These are phyloP conservation scores for Dothistroma septosporum DNA, from an alignment of 2,329 filamentous ascomycete species.

Conservation along the genomic window DNA sequence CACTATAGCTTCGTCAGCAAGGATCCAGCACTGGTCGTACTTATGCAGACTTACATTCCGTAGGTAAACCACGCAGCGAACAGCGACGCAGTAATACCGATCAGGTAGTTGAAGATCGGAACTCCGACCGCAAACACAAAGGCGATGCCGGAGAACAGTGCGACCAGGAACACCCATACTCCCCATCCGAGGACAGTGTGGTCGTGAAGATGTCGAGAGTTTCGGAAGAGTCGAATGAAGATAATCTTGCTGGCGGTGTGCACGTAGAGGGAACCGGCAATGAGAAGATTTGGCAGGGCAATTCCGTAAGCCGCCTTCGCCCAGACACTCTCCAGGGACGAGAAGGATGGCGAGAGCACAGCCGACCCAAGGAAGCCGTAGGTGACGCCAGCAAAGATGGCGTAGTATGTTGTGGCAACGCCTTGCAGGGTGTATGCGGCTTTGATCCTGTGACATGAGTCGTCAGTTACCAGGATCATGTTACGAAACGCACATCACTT, in stretches of 20 bases:
- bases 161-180: conserved; percentile 46
- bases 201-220: conserved; percentile 45
- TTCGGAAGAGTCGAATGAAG: conserved; percentile 49
- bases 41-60: conserved; percentile 30
- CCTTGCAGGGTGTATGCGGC: conserved; percentile 49
- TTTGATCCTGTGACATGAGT: conserved; percentile 38
- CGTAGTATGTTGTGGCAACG: conserved; percentile 50
- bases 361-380: conserved; percentile 49
- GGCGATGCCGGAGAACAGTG: conserved; percentile 46
- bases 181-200: conserved; percentile 48
- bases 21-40: too few species aligned
- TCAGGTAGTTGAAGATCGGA: conserved; percentile 53
- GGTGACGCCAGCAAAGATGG: conserved; percentile 48
- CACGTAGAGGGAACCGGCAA: conserved; percentile 49
- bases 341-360: conserved; percentile 48
- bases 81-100: conserved; percentile 49
- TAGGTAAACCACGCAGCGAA: conserved; percentile 56
- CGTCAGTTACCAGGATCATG: background rate
- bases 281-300: conserved; percentile 49
- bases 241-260: conserved; percentile 52
- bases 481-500: background rate
- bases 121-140: conserved; percentile 47
- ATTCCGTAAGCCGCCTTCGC: conserved; percentile 51
- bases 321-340: conserved; percentile 45
- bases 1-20: conserved; percentile 29